phyloP scores from a whole-genome alignment of 2,329 filamentous ascomycete species.

The Stagonosporopsis vannaccii region DNA sequence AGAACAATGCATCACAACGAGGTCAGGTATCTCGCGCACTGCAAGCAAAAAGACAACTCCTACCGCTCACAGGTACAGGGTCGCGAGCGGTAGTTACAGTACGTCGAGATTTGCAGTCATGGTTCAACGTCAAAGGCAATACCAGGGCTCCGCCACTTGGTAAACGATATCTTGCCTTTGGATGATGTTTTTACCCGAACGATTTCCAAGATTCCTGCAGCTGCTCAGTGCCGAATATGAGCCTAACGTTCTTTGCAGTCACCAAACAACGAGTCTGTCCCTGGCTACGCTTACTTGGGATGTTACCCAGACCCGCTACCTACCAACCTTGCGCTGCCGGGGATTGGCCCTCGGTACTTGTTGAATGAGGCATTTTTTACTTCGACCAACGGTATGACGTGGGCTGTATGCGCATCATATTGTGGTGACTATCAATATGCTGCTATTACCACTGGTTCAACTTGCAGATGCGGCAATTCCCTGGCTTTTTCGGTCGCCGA shows the following conservation, averaged over 20 bases:
- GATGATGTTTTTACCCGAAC: no score
- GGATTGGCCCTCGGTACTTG: not conserved
- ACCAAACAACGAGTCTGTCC: not conserved
- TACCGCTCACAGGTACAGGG: no score
- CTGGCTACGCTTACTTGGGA: not conserved
- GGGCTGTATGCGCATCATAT: not conserved
- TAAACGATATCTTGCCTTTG: not conserved
- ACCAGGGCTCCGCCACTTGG: not conserved
- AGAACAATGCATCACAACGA: not conserved
- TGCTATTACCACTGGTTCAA: not conserved
- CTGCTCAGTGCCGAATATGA: not conserved
- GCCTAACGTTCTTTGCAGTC: not conserved
- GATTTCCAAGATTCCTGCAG: no score
- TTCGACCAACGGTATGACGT: not conserved
- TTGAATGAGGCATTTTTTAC: not conserved
- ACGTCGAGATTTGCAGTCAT: not conserved
- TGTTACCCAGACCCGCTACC: not conserved
- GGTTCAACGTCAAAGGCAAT: not conserved
- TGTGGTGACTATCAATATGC: conserved; percentile 2
- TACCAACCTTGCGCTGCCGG: not conserved
- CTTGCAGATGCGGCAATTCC: conserved; percentile 4
- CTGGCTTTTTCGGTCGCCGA: not conserved
- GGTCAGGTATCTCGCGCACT: not conserved
- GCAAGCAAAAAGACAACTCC: not conserved
- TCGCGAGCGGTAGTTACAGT: not conserved